phyloP scores from a whole-genome alignment of 768 basidiomycete genomes.

The Lactarius akahatsu region DNA sequence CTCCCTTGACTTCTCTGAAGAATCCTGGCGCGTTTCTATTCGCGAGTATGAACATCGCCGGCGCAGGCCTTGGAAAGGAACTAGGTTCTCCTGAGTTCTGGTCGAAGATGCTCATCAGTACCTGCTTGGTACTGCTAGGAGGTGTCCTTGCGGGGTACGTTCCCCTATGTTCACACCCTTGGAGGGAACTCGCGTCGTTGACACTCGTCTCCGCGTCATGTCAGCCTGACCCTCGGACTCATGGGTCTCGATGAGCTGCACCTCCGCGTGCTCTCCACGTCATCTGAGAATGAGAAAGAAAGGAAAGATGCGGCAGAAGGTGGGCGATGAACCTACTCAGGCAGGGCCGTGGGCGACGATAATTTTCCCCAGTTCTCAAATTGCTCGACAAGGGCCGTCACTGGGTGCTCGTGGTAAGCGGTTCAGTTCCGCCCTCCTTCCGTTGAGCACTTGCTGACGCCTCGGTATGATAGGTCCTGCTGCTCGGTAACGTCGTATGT shows the following conservation, averaged over 20 bases:
- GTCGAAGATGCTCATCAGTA: constrained; percentile 67
- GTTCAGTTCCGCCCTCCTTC: background rate
- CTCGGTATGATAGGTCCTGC: constrained; percentile 55
- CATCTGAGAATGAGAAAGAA: constrained; percentile 73
- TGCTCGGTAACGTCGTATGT: constrained; percentile 84
- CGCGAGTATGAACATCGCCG: background rate
- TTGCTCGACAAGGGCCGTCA: constrained; percentile 54
- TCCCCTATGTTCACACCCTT: no score
- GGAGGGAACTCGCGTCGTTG: background rate
- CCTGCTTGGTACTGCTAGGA: constrained; percentile 72
- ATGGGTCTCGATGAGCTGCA: constrained; percentile 95
- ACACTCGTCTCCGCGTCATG: background rate
- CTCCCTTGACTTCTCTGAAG: constrained; percentile 14
- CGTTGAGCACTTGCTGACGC: constrained; percentile 22
- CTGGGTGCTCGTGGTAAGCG: constrained; percentile 85
- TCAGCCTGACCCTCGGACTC: constrained; percentile 84
- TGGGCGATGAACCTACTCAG: constrained; percentile 31
- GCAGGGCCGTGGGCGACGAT: background rate
- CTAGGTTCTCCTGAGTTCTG: constrained; percentile 67
- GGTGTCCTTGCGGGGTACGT: constrained; percentile 91
- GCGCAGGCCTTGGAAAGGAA: constrained; percentile 30
- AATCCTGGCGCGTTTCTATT: background rate
- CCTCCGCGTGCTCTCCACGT: constrained; percentile 77
- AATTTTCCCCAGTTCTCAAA: constrained; percentile 41
- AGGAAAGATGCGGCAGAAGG: constrained; percentile 70